Percentiles rank a stretch among this genome's conserved stretches.
Evolutionary conservation across 2,329 filamentous ascomycete genomes (phyloP).

Genomic region (Trichoderma endophyticum): DNA sequence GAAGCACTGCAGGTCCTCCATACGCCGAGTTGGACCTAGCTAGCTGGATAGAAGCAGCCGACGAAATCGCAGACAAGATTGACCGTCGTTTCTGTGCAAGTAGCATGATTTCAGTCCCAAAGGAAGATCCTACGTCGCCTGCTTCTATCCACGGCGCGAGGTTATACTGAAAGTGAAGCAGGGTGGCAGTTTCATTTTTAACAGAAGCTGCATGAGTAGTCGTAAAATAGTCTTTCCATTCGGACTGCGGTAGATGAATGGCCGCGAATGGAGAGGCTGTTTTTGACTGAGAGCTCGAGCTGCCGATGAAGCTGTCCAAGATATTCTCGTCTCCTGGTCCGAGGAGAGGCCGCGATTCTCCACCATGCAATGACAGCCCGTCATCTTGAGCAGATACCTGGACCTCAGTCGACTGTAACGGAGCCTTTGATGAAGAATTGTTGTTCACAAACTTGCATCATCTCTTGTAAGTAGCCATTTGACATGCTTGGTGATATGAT

Average conservation of each 20-base stretch:
- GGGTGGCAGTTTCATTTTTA: constrained; percentile 16
- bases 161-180: constrained; percentile 24
- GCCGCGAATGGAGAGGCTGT: background rate
- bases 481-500: background rate
- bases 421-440: background rate
- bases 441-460: background rate
- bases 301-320: background rate
- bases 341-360: background rate
- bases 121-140: constrained; percentile 18
- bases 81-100: constrained; percentile 18
- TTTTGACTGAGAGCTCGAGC: background rate
- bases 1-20: background rate
- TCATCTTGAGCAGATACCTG: background rate
- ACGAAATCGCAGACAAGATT: constrained; percentile 11
- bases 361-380: background rate
- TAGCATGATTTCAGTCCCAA: constrained; percentile 22
- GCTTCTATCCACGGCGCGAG: constrained; percentile 25
- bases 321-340: background rate
- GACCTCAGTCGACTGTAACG: background rate
- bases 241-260: constrained; percentile 8
- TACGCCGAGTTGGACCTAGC: background rate
- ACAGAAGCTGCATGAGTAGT: constrained; percentile 1
- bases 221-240: constrained; percentile 24
- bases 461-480: background rate
- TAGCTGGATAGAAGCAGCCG: constrained; percentile 18